These are phyloP conservation scores for Penicillium capsulatum DNA, from an alignment of 2,329 filamentous ascomycete species.

Conservation along the genomic window DNA sequence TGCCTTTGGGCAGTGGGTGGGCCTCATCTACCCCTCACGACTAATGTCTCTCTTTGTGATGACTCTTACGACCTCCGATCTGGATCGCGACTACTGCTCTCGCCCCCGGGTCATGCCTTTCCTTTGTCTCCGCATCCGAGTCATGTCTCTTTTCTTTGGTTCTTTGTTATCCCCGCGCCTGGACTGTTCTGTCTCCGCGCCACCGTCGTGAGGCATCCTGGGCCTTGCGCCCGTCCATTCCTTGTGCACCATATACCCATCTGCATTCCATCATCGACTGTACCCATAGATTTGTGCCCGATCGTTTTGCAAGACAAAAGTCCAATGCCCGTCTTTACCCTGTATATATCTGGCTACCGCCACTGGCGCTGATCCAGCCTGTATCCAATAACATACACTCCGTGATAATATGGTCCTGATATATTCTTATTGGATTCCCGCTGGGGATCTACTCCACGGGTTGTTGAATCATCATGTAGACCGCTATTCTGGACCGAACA, in stretches of 20 bases:
- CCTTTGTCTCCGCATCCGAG: constrained; percentile 21
- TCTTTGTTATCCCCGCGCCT: background rate
- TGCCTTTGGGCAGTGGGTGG: too few species aligned
- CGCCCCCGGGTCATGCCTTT: constrained; percentile 28
- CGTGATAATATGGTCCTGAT: too few species aligned
- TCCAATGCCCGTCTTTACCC: constrained; percentile 5
- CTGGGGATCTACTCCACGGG: too few species aligned
- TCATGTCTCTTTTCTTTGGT: constrained; percentile 8
- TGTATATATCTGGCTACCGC: constrained; percentile 5
- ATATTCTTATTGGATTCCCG: too few species aligned
- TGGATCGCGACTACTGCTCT: constrained; percentile 34
- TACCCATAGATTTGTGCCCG: constrained; percentile 10
- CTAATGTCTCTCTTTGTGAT: constrained; percentile 29
- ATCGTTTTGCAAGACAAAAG: constrained; percentile 4
- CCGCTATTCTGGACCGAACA: too few species aligned
- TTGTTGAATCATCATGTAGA: too few species aligned
- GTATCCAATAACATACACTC: constrained; percentile 11
- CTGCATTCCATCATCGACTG: constrained; percentile 2
- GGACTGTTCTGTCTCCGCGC: too few species aligned
- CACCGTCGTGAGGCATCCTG: too few species aligned
- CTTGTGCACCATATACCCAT: constrained; percentile 18
- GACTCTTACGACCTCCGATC: constrained; percentile 29
- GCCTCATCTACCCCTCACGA: too few species aligned
- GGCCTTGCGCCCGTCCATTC: constrained; percentile 16
- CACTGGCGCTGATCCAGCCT: constrained; percentile 4